A percentile compares a stretch with the other conserved stretches of the same genome.
phyloP scores from a whole-genome alignment of 441 rosid genomes.

The Jatropha multifida region DNA sequence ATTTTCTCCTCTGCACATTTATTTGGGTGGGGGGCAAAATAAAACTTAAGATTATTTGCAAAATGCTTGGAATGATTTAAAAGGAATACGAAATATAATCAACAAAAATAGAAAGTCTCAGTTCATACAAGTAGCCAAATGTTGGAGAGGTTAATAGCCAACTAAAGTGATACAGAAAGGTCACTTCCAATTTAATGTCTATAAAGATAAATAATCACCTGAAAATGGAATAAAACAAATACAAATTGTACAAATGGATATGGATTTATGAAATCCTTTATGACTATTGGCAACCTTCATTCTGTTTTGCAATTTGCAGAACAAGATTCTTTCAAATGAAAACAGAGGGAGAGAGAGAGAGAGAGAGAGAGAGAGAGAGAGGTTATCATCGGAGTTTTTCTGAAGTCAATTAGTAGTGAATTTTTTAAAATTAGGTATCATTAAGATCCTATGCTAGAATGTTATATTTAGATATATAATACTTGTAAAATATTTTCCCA shows the following conservation, averaged over 20 bases:
- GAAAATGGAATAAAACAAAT: slow-evolving; percentile 91
- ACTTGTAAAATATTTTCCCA: too few relatives aligned
- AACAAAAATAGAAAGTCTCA: not conserved
- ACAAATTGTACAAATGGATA: slow-evolving; percentile 10
- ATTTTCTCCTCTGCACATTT: not conserved
- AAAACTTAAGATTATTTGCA: not conserved
- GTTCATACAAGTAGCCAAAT: not conserved
- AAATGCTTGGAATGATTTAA: not conserved
- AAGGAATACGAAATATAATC: not conserved
- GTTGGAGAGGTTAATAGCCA: not conserved
- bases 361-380: too few relatives aligned
- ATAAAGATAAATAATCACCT: slow-evolving; percentile 41
- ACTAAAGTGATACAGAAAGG: not conserved
- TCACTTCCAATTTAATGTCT: not conserved
- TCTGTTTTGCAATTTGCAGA: too few relatives aligned
- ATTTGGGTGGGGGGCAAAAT: not conserved
- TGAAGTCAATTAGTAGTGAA: too few relatives aligned
- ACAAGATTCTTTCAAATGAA: too few relatives aligned
- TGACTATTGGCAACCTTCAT: too few relatives aligned
- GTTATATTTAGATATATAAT: too few relatives aligned
- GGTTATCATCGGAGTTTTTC: too few relatives aligned
- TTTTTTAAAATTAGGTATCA: too few relatives aligned
- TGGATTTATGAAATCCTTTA: too few relatives aligned
- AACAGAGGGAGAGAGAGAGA: too few relatives aligned
- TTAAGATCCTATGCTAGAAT: too few relatives aligned